phyloP scores from a whole-genome alignment of 345 rosid genomes.

The Linum trigynum region DNA sequence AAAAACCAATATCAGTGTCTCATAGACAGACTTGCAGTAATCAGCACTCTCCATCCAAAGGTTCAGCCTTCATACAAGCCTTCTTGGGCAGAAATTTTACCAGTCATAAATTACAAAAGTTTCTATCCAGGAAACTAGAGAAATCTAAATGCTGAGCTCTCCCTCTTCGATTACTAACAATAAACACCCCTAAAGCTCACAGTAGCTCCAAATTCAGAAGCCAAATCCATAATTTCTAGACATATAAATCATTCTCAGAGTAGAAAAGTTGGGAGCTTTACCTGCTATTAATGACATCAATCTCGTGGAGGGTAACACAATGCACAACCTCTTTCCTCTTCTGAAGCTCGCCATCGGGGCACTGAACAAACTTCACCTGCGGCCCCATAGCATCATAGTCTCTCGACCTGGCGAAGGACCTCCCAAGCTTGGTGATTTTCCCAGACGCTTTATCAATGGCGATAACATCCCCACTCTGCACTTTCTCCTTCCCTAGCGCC shows the following conservation, averaged over 20 bases:
- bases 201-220: not conserved
- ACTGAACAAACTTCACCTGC: constrained; percentile 88
- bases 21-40: not conserved
- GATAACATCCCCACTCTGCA: constrained; percentile 90
- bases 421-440: constrained; percentile 82
- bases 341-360: constrained; percentile 95
- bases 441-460: constrained; percentile 87
- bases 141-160: no score
- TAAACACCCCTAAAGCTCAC: not conserved
- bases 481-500: constrained; percentile 77
- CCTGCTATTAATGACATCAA: constrained; percentile 99
- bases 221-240: not conserved
- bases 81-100: no score
- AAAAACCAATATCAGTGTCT: not conserved
- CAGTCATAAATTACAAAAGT: no score
- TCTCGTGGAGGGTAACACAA: constrained; percentile 90
- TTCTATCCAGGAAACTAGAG: not conserved
- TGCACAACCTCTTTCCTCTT: constrained; percentile 95
- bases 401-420: constrained; percentile 82
- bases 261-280: constrained; percentile 7
- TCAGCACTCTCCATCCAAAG: no score
- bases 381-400: constrained; percentile 98
- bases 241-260: no score
- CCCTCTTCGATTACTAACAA: not conserved
- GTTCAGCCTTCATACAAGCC: no score